phyloP scores from a whole-genome alignment of 495 filamentous ascomycete genomes.

The Xylaria acuta region DNA sequence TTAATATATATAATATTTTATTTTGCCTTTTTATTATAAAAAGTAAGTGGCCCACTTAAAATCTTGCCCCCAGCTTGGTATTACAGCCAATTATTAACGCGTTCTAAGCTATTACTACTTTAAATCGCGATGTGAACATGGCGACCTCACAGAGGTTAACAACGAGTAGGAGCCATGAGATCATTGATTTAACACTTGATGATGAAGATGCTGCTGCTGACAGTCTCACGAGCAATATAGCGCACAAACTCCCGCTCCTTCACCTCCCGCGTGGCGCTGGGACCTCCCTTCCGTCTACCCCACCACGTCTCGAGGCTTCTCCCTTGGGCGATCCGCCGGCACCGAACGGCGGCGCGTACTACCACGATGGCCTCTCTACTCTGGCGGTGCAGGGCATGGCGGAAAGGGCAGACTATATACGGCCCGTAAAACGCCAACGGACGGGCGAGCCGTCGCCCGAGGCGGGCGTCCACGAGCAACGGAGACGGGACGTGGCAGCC shows the following conservation, averaged over 20 bases:
- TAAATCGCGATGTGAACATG: slow-evolving; percentile 1
- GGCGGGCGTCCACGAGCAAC: not conserved
- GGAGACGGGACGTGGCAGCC: slow-evolving; percentile 12
- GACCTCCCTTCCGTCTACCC: not conserved
- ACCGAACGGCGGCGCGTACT: not conserved
- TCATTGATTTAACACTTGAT: slow-evolving; percentile 2
- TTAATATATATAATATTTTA: too few relatives aligned
- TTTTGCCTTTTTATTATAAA: not conserved
- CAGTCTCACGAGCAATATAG: not conserved
- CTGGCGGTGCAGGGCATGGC: not conserved
- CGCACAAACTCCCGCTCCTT: not conserved
- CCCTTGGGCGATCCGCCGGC: not conserved
- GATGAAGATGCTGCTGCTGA: not conserved
- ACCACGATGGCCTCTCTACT: not conserved
- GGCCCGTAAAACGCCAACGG: slow-evolving; percentile 12
- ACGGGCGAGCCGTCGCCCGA: slow-evolving; percentile 7
- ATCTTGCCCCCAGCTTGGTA: slow-evolving; percentile 15
- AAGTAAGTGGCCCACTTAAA: not conserved
- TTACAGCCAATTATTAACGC: slow-evolving; percentile 23
- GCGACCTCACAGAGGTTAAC: not conserved
- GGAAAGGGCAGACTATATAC: not conserved
- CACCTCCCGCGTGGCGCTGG: not conserved
- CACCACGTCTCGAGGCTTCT: not conserved
- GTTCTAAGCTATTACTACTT: not conserved
- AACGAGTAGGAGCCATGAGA: not conserved